These are phyloP conservation scores for Saccharomyces pastorianus DNA, from an alignment of 1,139 yeast genomes.

Conservation along the genomic window DNA sequence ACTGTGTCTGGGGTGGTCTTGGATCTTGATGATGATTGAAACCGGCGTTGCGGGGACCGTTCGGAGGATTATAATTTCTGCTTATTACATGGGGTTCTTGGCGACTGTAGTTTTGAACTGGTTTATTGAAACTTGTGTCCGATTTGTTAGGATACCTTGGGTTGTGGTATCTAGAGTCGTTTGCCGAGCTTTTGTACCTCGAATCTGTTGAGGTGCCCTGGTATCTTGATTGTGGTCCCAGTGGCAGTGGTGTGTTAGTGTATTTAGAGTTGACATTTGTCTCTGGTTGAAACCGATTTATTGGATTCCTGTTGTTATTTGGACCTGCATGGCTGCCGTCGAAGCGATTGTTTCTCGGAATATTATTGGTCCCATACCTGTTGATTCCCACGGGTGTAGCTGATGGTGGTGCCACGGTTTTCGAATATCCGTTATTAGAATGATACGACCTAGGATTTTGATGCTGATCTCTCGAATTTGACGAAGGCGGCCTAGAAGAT, in stretches of 20 bases:
- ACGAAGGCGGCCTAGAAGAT: not conserved
- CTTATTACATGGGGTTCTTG: not conserved
- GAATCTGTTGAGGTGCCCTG: not conserved
- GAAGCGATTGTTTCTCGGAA: not conserved
- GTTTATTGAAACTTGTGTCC: not conserved
- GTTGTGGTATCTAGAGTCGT: not conserved
- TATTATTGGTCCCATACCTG: not conserved
- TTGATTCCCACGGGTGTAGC: not conserved
- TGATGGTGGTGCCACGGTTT: not conserved
- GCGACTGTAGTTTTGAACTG: not conserved
- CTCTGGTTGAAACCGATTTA: not conserved
- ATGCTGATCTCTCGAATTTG: not conserved
- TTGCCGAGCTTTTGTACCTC: not conserved
- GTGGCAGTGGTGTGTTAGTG: not conserved
- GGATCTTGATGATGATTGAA: not conserved
- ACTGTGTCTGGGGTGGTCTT: not conserved
- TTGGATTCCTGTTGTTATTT: not conserved
- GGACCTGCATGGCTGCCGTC: not conserved
- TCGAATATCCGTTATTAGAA: not conserved
- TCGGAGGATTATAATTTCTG: not conserved
- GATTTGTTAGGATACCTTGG: not conserved
- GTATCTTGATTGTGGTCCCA: not conserved
- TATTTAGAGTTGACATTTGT: not conserved
- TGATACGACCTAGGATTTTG: not conserved
- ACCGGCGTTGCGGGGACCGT: not conserved